Evolutionary conservation across 495 filamentous ascomycete species (phyloP).

Genomic region (Hapsidospora chrysogenum): DNA sequence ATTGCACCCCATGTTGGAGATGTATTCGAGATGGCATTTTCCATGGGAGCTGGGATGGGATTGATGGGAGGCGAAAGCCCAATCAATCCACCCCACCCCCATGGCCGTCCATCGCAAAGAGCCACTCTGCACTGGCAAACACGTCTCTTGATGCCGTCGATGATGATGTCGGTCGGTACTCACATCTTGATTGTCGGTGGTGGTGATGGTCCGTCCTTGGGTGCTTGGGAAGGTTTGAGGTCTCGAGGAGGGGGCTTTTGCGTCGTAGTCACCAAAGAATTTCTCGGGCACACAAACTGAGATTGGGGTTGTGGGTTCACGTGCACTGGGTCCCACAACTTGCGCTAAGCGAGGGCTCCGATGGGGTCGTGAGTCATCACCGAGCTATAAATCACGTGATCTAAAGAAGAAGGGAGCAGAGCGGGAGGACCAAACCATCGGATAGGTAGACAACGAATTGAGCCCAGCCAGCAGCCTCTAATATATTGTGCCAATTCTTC

Average conservation of each 20-base stretch:
- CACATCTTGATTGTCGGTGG: conserved; percentile 15
- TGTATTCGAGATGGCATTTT: too few relatives aligned
- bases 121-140: too few relatives aligned
- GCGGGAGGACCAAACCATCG: too few relatives aligned
- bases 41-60: too few relatives aligned
- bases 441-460: too few relatives aligned
- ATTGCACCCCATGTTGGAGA: not conserved
- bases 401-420: too few relatives aligned
- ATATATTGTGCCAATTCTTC: too few relatives aligned
- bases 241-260: conserved; percentile 6
- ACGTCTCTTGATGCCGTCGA: too few relatives aligned
- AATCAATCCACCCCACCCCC: not conserved
- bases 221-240: conserved; percentile 15
- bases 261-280: conserved; percentile 2
- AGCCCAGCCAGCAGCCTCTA: too few relatives aligned
- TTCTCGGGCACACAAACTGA: conserved; percentile 1
- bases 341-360: conserved; percentile 5
- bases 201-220: conserved; percentile 12
- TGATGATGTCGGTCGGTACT: conserved; percentile 5
- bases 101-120: not conserved
- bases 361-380: not conserved
- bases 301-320: conserved; percentile 5
- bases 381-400: conserved; percentile 1
- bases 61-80: too few relatives aligned
- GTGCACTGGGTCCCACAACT: conserved; percentile 1